phyloP scores from a whole-genome alignment of 1,284 basidiomycete genomes.

The Ceratobasidium theobromae region DNA sequence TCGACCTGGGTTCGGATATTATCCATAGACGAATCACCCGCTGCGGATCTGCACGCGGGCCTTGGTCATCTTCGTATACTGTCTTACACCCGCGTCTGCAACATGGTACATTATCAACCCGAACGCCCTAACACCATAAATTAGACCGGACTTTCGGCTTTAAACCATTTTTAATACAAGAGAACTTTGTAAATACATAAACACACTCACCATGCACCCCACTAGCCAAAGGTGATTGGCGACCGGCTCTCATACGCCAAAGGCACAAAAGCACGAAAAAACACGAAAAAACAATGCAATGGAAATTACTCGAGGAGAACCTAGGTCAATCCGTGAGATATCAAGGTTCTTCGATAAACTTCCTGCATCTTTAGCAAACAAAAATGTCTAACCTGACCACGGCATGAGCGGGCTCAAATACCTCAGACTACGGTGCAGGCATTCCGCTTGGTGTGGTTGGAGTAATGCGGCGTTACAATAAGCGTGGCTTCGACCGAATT shows the following conservation, averaged over 20 bases:
- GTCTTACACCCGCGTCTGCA: no score
- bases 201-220: no score
- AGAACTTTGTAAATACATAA: no score
- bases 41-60: no score
- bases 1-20: no score
- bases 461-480: background rate
- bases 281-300: conserved; percentile 1
- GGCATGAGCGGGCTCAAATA: background rate
- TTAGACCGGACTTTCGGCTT: no score
- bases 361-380: background rate
- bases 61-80: no score
- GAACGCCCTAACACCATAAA: no score
- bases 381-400: no score
- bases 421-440: background rate
- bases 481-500: background rate
- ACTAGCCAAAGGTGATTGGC: background rate
- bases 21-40: no score
- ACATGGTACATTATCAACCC: no score
- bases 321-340: background rate
- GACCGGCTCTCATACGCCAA: background rate
- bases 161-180: no score
- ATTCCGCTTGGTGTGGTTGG: background rate
- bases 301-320: background rate
- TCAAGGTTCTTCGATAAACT: background rate
- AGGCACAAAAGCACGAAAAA: conserved; percentile 3